These are phyloP conservation scores for Mucuna pruriens DNA, from an alignment of 306 rosid species.

Conservation along the genomic window DNA sequence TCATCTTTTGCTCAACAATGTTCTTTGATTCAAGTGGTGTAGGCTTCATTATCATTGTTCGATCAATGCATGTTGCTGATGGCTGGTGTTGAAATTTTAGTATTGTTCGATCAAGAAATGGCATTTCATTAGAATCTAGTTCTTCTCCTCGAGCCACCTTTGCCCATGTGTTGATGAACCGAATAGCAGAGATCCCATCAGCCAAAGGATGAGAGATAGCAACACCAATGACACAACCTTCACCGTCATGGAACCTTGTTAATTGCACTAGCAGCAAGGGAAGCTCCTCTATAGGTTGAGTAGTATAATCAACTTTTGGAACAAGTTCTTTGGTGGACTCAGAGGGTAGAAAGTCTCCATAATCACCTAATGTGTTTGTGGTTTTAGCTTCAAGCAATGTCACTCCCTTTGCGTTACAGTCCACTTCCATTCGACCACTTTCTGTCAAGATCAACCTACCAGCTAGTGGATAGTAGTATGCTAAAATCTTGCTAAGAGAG, in stretches of 20 bases:
- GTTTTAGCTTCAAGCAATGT: constrained; percentile 22
- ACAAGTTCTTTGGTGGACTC: constrained; percentile 7
- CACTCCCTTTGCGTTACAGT: constrained; percentile 33
- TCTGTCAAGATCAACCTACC: constrained; percentile 14
- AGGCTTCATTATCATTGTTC: constrained; percentile 15
- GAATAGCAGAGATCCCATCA: not conserved
- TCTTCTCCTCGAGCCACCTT: not conserved
- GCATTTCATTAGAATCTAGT: not conserved
- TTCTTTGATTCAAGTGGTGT: not conserved
- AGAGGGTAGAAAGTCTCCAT: constrained; percentile 23
- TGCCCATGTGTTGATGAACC: not conserved
- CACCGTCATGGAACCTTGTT: not conserved
- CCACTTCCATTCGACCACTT: not conserved
- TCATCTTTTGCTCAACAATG: not conserved
- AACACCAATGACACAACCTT: not conserved
- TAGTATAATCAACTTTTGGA: constrained; percentile 3
- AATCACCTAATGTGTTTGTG: not conserved
- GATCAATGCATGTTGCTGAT: not conserved
- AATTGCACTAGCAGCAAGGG: not conserved
- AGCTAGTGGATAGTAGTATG: constrained; percentile 36
- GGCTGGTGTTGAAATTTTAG: not conserved
- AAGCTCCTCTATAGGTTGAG: not conserved
- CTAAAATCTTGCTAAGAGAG: constrained; percentile 31
- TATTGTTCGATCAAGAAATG: not conserved
- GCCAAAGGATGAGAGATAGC: not conserved